Evolutionary conservation across 139 green algal species (phyloP), one percentile per base, ranked within the genome.

Genomic region (Chlorella sp.): DNA sequence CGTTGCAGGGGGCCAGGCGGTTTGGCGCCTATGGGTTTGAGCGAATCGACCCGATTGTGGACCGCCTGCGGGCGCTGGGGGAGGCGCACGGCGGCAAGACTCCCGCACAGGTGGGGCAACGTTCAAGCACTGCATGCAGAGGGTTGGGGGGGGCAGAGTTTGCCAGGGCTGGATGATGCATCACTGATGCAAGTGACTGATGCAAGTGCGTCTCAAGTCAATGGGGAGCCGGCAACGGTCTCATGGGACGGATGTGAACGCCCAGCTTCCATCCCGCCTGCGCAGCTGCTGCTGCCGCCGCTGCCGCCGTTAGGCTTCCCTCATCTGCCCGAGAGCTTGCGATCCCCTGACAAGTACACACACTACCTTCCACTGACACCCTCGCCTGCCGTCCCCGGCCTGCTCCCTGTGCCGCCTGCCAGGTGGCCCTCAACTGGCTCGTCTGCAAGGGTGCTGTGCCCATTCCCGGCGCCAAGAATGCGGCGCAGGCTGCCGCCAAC

Each of bases 371-470:
- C 9, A 57, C 9, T 57, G 48, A 57, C 48, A 57, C 64, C 64
- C 64, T 5, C 22, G 64, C 60, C 60, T 18, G 60, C 11, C 64
- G 64, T 71, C 7, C 22, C 24, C 21, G 7, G 1, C 75, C 34
- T 68, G 79, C 24, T 39, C 16, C 78, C 24, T 16, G 18, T 84
- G 32, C 79, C 22, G 37, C 37, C 34, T 34, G 42, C 21, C 83
- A 93, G 91, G 94, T 97, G 42, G 94, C 96, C 18, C 92, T 99
- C 75, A 99, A 98, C 92, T 99, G 97, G 97, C 75, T 91, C 3
- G 94, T 99, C 32, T 97, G 94, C 93, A 97, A 99, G 91, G 97
- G 96, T 30, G 93, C 94, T 7, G 39, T 98, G 60, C 97, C 97
- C 81, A 99, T 99, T 86, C 97, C 97, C 2, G 96, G 86, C 11